Conservation (phyloP, 352 stramenopile genomes). For the Pythium brassicae region DNA sequence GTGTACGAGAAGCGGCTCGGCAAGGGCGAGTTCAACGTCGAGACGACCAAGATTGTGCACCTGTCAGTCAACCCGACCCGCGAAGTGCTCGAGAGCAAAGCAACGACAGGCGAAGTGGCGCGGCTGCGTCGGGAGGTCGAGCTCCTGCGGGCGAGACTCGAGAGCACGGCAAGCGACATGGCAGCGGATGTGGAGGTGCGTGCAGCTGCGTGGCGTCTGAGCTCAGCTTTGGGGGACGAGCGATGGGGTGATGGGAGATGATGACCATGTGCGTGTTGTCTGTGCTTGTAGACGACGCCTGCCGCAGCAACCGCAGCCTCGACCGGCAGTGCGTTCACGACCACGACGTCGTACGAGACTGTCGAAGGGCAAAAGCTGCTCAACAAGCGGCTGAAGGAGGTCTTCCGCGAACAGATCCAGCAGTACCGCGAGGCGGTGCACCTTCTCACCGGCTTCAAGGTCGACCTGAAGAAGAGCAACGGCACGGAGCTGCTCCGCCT, state of each 20-base stretch:
- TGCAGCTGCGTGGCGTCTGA: slow-evolving; percentile 5
- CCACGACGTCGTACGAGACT: slow-evolving; percentile 79
- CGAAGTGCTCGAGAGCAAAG: slow-evolving; percentile 49
- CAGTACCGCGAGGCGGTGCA: slow-evolving; percentile 88
- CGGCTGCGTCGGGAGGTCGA: slow-evolving; percentile 53
- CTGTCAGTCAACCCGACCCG: slow-evolving; percentile 79
- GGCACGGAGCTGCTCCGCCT: slow-evolving; percentile 71
- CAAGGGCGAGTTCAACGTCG: slow-evolving; percentile 70
- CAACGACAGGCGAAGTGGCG: slow-evolving; percentile 30
- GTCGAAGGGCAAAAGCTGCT: slow-evolving; percentile 83
- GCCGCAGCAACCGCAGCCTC: background rate
- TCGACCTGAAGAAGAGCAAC: slow-evolving; percentile 82
- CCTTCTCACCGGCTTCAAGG: slow-evolving; percentile 85
- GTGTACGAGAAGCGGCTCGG: slow-evolving; percentile 71
- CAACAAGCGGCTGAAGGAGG: slow-evolving; percentile 86
- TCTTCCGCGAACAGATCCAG: slow-evolving; percentile 86
- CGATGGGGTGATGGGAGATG: too few relatives aligned
- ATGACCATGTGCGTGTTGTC: slow-evolving; percentile 1
- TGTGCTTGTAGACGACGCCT: slow-evolving; percentile 4
- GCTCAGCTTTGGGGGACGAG: background rate
- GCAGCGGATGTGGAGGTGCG: slow-evolving; percentile 31
- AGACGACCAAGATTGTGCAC: slow-evolving; percentile 87
- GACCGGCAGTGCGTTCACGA: slow-evolving; percentile 45
- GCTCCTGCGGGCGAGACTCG: slow-evolving; percentile 39
- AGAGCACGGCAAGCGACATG: slow-evolving; percentile 22